A percentile compares a stretch with the other conserved stretches of the same genome.
These are phyloP conservation scores for Quercus ilex DNA, from an alignment of 306 rosid genomes.

Conservation along the genomic window DNA sequence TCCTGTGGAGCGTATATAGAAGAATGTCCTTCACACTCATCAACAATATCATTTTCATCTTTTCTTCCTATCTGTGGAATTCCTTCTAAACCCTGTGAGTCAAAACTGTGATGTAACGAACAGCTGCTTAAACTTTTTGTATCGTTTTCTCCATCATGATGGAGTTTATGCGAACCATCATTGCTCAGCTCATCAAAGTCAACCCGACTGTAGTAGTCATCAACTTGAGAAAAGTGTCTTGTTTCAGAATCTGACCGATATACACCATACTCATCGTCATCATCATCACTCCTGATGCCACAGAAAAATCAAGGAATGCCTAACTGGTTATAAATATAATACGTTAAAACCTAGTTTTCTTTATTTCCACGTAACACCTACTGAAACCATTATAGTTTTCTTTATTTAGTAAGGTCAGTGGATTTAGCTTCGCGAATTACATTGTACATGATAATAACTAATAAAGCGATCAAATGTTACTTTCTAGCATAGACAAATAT, in stretches of 20 bases:
- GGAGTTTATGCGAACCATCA: constrained; percentile 42
- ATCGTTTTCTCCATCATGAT: constrained; percentile 48
- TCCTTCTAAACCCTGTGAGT: constrained; percentile 49
- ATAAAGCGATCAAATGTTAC: constrained; percentile 3
- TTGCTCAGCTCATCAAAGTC: constrained; percentile 53
- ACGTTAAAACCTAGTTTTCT: not conserved
- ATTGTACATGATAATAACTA: constrained; percentile 5
- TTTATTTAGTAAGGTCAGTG: not conserved
- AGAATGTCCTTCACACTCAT: constrained; percentile 63
- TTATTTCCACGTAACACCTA: not conserved
- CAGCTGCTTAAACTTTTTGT: constrained; percentile 34
- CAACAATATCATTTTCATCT: constrained; percentile 56
- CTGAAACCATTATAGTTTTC: constrained; percentile 1
- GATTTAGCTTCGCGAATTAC: not conserved
- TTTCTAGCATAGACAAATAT: not conserved
- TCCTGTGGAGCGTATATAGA: constrained; percentile 52
- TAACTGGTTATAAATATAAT: constrained; percentile 13
- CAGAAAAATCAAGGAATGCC: constrained; percentile 26
- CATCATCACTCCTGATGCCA: constrained; percentile 68
- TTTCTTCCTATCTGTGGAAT: constrained; percentile 30
- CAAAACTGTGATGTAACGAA: constrained; percentile 42
- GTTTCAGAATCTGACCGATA: constrained; percentile 54
- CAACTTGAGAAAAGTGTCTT: constrained; percentile 49
- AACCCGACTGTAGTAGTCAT: constrained; percentile 52
- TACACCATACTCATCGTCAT: constrained; percentile 55